A percentile compares a stretch with the other conserved stretches of the same genome.
These are phyloP conservation scores for Papilionanthe hybrid DNA, from an alignment of 116 monocot species.

Conservation along the genomic window DNA sequence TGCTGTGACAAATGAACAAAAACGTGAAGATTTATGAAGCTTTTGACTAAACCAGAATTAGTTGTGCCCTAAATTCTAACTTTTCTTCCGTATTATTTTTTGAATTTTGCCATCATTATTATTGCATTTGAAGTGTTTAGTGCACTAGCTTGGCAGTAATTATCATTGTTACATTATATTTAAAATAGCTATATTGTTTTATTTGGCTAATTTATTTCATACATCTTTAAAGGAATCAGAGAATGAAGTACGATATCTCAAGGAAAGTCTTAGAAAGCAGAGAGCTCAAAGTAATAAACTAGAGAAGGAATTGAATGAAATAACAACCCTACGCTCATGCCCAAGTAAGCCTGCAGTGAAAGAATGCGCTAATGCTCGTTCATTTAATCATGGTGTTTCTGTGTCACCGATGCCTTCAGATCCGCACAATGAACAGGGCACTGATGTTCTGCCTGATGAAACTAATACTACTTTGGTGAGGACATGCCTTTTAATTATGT, in stretches of 20 bases:
- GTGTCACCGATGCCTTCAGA: neutral
- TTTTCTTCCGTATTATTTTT: neutral
- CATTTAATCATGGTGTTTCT: conserved; percentile 2
- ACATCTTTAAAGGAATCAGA: conserved; percentile 35
- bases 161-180: neutral
- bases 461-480: neutral
- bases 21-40: too few relatives aligned
- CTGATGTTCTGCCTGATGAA: conserved; percentile 2
- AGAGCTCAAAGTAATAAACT: conserved; percentile 16
- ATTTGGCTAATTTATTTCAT: neutral
- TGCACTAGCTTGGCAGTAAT: neutral
- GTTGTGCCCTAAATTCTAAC: neutral
- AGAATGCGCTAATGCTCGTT: neutral
- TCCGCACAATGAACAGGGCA: neutral
- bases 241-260: conserved; percentile 27
- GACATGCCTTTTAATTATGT: neutral
- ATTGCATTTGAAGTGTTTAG: neutral
- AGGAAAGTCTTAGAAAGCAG: conserved; percentile 24
- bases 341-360: conserved; percentile 7
- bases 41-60: too few relatives aligned
- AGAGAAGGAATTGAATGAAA: conserved; percentile 33
- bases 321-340: conserved; percentile 29
- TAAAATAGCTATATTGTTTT: neutral
- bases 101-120: neutral
- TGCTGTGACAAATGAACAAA: too few relatives aligned